Evolutionary conservation across 208 protist genomes (phyloP), one percentile per base, ranked within the genome.

Genomic region (Balamuthia mandrillaris): DNA sequence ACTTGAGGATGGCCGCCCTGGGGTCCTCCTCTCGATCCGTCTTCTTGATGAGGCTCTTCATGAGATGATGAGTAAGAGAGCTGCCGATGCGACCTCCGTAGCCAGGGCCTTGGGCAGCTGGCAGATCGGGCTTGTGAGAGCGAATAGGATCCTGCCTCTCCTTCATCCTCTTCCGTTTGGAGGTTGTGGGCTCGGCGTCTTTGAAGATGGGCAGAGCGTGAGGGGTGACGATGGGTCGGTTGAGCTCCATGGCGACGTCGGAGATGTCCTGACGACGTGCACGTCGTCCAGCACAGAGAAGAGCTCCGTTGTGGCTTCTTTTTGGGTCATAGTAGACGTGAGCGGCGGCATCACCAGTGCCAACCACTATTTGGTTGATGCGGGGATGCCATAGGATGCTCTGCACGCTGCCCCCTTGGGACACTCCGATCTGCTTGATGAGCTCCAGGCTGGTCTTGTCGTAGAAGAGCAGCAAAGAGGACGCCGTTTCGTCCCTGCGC

Each of bases 361-460:
- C 78, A 3, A 72, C 78, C 9, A 84, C n/a, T 24, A 84, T 66
- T 42, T 84, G 78, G 78, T 84, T 84, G 58, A 84, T 21, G 31
- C 60, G 68, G 5, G 56, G 41, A 33, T 84, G 78, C 78, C 78
- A 84, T 16, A 72, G 33, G 1, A 84, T 21, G 12, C 56, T 39
- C 21, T 66, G 41, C 12, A 72, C 78, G 33, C 75, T 61, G 35
- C 75, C 49, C 4, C 51, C 37, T 4, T n/a, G n/a, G n/a, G 51
- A 33, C 9, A 82, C 75, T n/a, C n/a, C 47, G 45, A 44, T 7
- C 42, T 58, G 2, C 33, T 2, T 33, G 10, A 3, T 0, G 16
- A 21, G 44, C 0, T 16, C 12, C 12, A 31, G 29, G 37, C 47
- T 14, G 7, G 75, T 82, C 16, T 66, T 42, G 1, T n/a, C 12